These are phyloP conservation scores for Saccharomyces hybrid DNA, from an alignment of 1,139 yeast genomes.

Conservation along the genomic window DNA sequence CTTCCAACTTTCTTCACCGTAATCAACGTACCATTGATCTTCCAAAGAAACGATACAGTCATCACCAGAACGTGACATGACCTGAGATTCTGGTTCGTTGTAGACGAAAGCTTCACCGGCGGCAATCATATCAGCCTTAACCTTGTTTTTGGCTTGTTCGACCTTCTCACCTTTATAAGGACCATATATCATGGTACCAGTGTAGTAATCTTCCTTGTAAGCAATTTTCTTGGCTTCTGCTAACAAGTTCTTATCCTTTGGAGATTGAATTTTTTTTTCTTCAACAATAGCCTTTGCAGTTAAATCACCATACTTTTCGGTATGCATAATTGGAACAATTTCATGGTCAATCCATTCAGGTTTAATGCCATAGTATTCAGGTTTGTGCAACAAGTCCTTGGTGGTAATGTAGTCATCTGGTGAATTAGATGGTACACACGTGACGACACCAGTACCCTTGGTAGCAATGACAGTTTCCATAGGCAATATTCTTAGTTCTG, in stretches of 20 bases:
- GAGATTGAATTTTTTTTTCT: slow-evolving; percentile 85
- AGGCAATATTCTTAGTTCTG: slow-evolving; percentile 78
- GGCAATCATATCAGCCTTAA: slow-evolving; percentile 71
- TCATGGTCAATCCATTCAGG: slow-evolving; percentile 82
- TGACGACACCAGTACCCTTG: slow-evolving; percentile 98
- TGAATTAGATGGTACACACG: slow-evolving; percentile 97
- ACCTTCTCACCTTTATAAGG: slow-evolving; percentile 83
- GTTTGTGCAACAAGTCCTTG: slow-evolving; percentile 75
- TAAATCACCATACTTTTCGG: slow-evolving; percentile 81
- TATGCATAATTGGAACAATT: slow-evolving; percentile 63
- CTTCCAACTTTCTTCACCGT: slow-evolving; percentile 94
- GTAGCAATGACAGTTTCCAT: slow-evolving; percentile 95
- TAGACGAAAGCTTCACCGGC: slow-evolving; percentile 79
- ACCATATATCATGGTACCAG: slow-evolving; percentile 77
- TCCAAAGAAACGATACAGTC: slow-evolving; percentile 94
- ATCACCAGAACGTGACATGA: slow-evolving; percentile 93
- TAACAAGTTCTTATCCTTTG: slow-evolving; percentile 81
- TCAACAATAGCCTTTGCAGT: slow-evolving; percentile 84
- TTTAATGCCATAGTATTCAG: slow-evolving; percentile 82
- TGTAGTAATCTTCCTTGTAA: slow-evolving; percentile 94
- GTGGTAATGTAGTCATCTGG: slow-evolving; percentile 94
- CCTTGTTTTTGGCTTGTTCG: slow-evolving; percentile 83
- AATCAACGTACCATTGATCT: slow-evolving; percentile 98
- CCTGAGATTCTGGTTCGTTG: slow-evolving; percentile 88
- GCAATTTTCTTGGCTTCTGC: slow-evolving; percentile 92